A percentile compares a stretch with the other conserved stretches of the same genome.
phyloP scores from a whole-genome alignment of 2,329 filamentous ascomycete species.

The Penicillium sp. region DNA sequence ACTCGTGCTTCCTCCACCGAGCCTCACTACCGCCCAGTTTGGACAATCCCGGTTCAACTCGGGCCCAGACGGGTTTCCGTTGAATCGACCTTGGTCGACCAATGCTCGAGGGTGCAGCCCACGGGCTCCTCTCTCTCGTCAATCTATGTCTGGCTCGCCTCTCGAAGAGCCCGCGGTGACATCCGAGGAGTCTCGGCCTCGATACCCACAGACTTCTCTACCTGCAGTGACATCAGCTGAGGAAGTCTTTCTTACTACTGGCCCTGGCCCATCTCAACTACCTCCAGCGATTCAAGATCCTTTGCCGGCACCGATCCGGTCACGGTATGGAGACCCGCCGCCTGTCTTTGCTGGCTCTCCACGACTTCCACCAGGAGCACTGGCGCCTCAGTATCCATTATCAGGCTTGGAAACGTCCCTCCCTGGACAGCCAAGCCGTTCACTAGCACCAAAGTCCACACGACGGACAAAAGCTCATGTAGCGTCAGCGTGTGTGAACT shows the following conservation, averaged over 20 bases:
- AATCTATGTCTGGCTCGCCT: constrained; percentile 47
- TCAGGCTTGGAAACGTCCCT: constrained; percentile 24
- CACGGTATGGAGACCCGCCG: constrained; percentile 19
- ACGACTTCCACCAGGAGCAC: constrained; percentile 17
- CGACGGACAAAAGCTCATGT: constrained; percentile 50
- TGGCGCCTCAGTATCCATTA: constrained; percentile 27
- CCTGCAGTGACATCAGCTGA: constrained; percentile 20
- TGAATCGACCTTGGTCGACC: constrained; percentile 35
- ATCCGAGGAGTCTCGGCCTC: constrained; percentile 35
- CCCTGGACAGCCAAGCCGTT: constrained; percentile 22
- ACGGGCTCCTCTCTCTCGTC: constrained; percentile 40
- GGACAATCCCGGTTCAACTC: constrained; percentile 36
- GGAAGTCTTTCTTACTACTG: constrained; percentile 14
- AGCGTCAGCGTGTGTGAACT: constrained; percentile 50
- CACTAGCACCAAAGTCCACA: constrained; percentile 40
- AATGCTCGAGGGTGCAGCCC: constrained; percentile 42
- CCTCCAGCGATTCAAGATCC: constrained; percentile 20
- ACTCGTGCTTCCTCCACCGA: constrained; percentile 41
- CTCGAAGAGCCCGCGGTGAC: constrained; percentile 39
- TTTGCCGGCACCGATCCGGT: constrained; percentile 17
- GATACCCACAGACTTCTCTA: constrained; percentile 31
- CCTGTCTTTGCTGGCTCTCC: constrained; percentile 12
- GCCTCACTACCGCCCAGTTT: constrained; percentile 38
- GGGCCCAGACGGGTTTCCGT: constrained; percentile 35
- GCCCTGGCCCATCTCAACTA: constrained; percentile 16